phyloP scores from a whole-genome alignment of 352 stramenopile species.

The Pythium aristosporum region DNA sequence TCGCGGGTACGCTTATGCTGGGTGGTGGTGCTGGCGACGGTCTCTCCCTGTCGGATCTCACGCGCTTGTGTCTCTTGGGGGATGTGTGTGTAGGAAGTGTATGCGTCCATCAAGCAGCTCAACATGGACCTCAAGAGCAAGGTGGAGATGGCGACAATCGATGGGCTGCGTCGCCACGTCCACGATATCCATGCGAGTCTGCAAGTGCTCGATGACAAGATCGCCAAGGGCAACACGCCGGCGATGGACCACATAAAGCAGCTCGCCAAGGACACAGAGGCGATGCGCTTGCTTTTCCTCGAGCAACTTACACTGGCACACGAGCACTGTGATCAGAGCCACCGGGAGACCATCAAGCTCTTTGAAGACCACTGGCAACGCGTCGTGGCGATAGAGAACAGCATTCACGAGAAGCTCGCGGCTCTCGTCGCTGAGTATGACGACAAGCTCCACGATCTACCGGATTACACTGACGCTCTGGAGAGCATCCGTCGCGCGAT shows the following conservation, averaged over 20 bases:
- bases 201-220: conserved; percentile 42
- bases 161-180: conserved; percentile 53
- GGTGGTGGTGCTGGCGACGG: not conserved
- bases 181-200: conserved; percentile 52
- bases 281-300: conserved; percentile 31
- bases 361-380: conserved; percentile 35
- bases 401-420: conserved; percentile 25
- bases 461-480: conserved; percentile 42
- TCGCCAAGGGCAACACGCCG: conserved; percentile 36
- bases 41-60: not conserved
- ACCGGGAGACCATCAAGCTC: conserved; percentile 29
- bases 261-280: conserved; percentile 38
- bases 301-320: conserved; percentile 39
- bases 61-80: not conserved
- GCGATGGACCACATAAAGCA: conserved; percentile 48
- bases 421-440: conserved; percentile 35
- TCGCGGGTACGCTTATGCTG: conserved; percentile 30
- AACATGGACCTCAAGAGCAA: conserved; percentile 59
- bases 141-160: conserved; percentile 36
- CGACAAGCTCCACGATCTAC: conserved; percentile 42
- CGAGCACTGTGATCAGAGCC: conserved; percentile 31
- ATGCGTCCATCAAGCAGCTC: conserved; percentile 62
- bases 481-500: conserved; percentile 46
- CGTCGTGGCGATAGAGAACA: conserved; percentile 14
- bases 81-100: conserved; percentile 38